These are phyloP conservation scores for Saksenaea vasiformis DNA, from an alignment of 371 early-diverging fungal species.

Conservation along the genomic window DNA sequence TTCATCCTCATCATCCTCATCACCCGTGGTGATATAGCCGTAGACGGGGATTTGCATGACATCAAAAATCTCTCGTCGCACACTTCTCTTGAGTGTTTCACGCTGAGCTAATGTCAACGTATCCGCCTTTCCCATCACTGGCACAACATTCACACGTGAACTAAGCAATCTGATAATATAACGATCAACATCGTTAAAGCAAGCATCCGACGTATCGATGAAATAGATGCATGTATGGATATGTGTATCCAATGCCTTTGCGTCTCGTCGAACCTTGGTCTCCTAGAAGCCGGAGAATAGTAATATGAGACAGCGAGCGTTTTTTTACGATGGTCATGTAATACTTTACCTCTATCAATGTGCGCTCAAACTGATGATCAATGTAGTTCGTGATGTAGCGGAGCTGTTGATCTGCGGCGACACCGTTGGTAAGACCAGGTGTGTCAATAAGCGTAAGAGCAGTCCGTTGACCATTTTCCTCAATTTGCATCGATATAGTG, in stretches of 20 bases:
- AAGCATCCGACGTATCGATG: constrained; percentile 71
- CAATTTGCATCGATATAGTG: constrained; percentile 63
- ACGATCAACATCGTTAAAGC: constrained; percentile 80
- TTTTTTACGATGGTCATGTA: not conserved
- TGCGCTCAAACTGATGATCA: constrained; percentile 74
- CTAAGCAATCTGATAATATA: constrained; percentile 83
- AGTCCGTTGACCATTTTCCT: constrained; percentile 76
- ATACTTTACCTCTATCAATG: constrained; percentile 66
- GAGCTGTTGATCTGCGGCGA: constrained; percentile 49
- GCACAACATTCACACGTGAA: constrained; percentile 90
- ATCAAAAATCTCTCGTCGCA: constrained; percentile 59
- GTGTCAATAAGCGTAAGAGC: constrained; percentile 83
- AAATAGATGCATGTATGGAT: constrained; percentile 97
- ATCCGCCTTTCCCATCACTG: constrained; percentile 97
- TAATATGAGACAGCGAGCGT: not conserved
- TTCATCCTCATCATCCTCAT: constrained; percentile 16
- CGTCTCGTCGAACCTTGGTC: constrained; percentile 68
- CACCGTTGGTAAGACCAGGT: constrained; percentile 64
- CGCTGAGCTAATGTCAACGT: constrained; percentile 88
- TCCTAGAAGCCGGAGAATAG: constrained; percentile 67
- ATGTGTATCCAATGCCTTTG: constrained; percentile 79
- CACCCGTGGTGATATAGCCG: constrained; percentile 60
- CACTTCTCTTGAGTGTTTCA: constrained; percentile 73
- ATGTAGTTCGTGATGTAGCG: constrained; percentile 58
- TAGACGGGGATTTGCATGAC: constrained; percentile 58